phyloP scores from a whole-genome alignment of 768 basidiomycete genomes.

The Chalciporus chontae region DNA sequence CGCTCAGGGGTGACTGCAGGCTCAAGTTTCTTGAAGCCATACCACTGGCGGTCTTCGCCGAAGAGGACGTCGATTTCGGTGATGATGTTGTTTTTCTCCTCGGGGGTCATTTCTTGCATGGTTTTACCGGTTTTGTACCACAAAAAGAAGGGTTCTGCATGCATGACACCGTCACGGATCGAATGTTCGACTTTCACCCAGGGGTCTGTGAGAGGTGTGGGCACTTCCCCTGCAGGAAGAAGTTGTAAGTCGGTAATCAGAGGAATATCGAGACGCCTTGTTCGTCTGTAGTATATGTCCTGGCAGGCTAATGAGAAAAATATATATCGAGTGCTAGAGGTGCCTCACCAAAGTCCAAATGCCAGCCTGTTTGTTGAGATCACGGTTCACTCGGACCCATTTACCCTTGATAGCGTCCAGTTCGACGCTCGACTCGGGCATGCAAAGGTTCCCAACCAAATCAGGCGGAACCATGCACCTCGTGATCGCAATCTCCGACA shows the following conservation, averaged over 20 bases:
- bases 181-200: slow-evolving; percentile 70
- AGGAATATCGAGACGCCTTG: slow-evolving; percentile 75
- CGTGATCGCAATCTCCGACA: slow-evolving; percentile 76
- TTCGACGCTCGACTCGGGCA: slow-evolving; percentile 64
- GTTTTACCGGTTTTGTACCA: slow-evolving; percentile 80
- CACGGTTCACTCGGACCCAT: slow-evolving; percentile 86
- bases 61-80: slow-evolving; percentile 92
- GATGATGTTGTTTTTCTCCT: slow-evolving; percentile 60
- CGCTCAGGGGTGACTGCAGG: slow-evolving; percentile 50
- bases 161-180: slow-evolving; percentile 58
- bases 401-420: slow-evolving; percentile 74
- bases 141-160: slow-evolving; percentile 56
- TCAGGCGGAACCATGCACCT: slow-evolving; percentile 65
- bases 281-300: slow-evolving; percentile 82
- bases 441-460: slow-evolving; percentile 57
- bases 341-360: slow-evolving; percentile 57
- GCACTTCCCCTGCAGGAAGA: slow-evolving; percentile 53
- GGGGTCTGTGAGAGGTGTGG: slow-evolving; percentile 39
- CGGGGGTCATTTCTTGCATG: slow-evolving; percentile 52
- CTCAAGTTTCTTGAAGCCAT: slow-evolving; percentile 75
- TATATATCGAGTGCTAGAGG: neutral
- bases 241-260: slow-evolving; percentile 73
- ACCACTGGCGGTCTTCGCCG: slow-evolving; percentile 82
- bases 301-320: slow-evolving; percentile 19
- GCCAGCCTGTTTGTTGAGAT: slow-evolving; percentile 67